phyloP scores from a whole-genome alignment of 1,139 yeast genomes.

The Kodamaea sp. region DNA sequence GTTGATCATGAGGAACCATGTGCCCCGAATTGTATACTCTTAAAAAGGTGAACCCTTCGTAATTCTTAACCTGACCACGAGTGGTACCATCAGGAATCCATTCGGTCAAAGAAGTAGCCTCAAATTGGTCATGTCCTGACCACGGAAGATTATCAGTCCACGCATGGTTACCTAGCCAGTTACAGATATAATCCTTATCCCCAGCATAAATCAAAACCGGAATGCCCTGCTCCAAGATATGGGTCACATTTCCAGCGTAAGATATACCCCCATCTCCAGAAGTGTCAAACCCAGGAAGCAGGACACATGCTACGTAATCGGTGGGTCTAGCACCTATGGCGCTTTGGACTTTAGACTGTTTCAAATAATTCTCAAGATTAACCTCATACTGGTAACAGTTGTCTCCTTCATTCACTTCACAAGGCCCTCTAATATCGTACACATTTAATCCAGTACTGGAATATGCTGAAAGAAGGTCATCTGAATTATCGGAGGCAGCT shows the following conservation, averaged over 20 bases:
- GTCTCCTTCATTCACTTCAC: not conserved
- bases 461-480: not conserved
- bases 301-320: not conserved
- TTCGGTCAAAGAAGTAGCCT: constrained; percentile 29
- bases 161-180: constrained; percentile 20
- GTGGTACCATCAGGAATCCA: constrained; percentile 36
- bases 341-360: not conserved
- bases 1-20: constrained; percentile 42
- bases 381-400: not conserved
- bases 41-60: constrained; percentile 53
- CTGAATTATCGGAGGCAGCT: not conserved
- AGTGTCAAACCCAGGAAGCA: not conserved
- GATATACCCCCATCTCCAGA: constrained; percentile 1
- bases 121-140: constrained; percentile 21
- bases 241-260: not conserved
- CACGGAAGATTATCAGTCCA: constrained; percentile 18
- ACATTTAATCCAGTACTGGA: not conserved
- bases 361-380: not conserved
- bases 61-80: constrained; percentile 57
- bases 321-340: not conserved
- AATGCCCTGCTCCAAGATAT: constrained; percentile 9
- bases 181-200: constrained; percentile 19
- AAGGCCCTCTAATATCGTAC: not conserved
- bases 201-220: constrained; percentile 17
- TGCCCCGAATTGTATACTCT: constrained; percentile 66